Conservation (phyloP, 2,329 filamentous ascomycete genomes). For the Leptodontidium sp. region DNA sequence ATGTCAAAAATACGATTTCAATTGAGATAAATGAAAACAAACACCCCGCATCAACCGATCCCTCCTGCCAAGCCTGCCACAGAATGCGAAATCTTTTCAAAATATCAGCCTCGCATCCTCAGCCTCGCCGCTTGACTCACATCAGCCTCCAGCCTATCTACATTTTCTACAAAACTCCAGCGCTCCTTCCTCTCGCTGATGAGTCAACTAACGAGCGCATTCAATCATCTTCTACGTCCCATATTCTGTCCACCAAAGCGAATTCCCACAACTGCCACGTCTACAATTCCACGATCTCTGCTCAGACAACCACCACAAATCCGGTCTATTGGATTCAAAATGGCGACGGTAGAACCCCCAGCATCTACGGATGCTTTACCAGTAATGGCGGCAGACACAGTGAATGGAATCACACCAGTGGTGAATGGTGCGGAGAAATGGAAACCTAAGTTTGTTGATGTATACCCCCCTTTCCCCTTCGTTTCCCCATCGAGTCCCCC, state of each 20-base stretch:
- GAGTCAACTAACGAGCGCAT: neutral
- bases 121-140: constrained; percentile 23
- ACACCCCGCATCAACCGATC: neutral
- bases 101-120: constrained; percentile 23
- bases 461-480: constrained; percentile 48
- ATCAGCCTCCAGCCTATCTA: neutral
- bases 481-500: neutral
- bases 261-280: no score
- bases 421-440: constrained; percentile 9
- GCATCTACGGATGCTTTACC: neutral
- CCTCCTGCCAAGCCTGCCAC: neutral
- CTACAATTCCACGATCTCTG: neutral
- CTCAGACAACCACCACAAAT: neutral
- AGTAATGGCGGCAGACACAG: neutral
- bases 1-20: neutral
- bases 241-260: neutral
- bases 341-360: constrained; percentile 11
- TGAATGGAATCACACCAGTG: neutral
- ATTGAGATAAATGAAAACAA: neutral
- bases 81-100: neutral
- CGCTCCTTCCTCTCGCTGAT: neutral
- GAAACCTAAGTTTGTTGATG: constrained; percentile 68
- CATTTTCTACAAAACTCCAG: neutral
- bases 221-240: neutral
- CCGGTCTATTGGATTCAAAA: constrained; percentile 1